Evolutionary conservation across 2,329 filamentous ascomycete genomes (phyloP), one percentile per base, ranked within the genome.

Genomic region (Diaporthe sp.): DNA sequence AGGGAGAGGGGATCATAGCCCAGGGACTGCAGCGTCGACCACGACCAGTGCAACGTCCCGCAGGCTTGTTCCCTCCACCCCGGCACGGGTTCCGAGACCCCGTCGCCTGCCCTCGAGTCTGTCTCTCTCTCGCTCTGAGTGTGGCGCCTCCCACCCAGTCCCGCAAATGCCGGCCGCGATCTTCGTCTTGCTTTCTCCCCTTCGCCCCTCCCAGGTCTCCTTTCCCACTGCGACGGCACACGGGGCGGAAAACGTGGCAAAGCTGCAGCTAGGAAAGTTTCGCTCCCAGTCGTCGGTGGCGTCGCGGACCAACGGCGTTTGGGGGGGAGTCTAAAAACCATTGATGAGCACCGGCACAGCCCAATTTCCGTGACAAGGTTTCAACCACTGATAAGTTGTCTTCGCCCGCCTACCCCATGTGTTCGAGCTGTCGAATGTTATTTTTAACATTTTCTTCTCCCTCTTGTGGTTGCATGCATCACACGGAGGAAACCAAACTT

Each of bases 211-310:
- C 22, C 20, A n/a, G 3, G 31, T 55, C 65, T 53, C 65, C 49
- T 39, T 67, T 70, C 65, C 65, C 65, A 70, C 47, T 70, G 49
- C 65, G 34, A 70, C 65, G 65, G 65, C 65, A 70, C 65, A 55
- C 65, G 65, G 65, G 65, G 65, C 65, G 65, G 65, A 70, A 70
- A 70, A 70, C 65, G 65, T 70, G 65, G 51, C 65, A 70, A 55
- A 53, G 49, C 65, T 70, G 65, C 65, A 70, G 65, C 65, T 70
- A 70, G 47, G 65, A 42, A 70, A 55, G 65, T 70, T 70, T 70
- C 65, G 34, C 65, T 20, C 49, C 47, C 47, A 44, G 37, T 12
- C 60, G 1, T 28, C 22, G 47, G 65, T 70, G 65, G 65, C 65
- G 65, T 70, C 37, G 65, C 65, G 49, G 63, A 28, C 22, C 31